Percentiles rank a stretch among this genome's conserved stretches.
These are phyloP conservation scores for Talaromyces wortmannii DNA, from an alignment of 495 filamentous ascomycete species.

Conservation along the genomic window DNA sequence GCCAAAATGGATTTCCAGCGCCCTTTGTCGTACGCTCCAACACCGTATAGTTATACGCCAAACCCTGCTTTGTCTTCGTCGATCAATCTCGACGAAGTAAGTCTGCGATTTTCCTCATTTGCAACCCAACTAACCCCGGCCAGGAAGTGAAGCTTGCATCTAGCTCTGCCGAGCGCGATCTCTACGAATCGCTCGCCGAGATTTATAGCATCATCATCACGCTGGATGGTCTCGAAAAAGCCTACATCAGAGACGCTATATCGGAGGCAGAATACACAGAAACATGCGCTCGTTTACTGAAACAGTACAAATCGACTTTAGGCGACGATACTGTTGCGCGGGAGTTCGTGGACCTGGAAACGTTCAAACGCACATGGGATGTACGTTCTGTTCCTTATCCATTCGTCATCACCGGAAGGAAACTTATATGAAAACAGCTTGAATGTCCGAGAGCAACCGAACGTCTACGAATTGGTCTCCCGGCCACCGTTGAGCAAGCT, in stretches of 20 bases:
- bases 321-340: slow-evolving; percentile 76
- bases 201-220: slow-evolving; percentile 97
- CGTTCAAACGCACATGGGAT: slow-evolving; percentile 91
- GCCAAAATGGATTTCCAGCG: slow-evolving; percentile 33
- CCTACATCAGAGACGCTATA: slow-evolving; percentile 93
- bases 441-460: slow-evolving; percentile 93
- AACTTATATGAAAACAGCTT: slow-evolving; percentile 45
- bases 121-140: slow-evolving; percentile 13
- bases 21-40: slow-evolving; percentile 72
- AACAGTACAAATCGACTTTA: slow-evolving; percentile 93
- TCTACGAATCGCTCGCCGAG: slow-evolving; percentile 93
- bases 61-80: slow-evolving; percentile 72
- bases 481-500: slow-evolving; percentile 54
- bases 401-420: background rate
- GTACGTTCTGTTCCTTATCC: slow-evolving; percentile 39
- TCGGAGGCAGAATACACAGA: slow-evolving; percentile 89
- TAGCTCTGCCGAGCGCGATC: slow-evolving; percentile 78
- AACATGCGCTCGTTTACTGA: slow-evolving; percentile 83
- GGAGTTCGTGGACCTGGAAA: slow-evolving; percentile 81
- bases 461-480: slow-evolving; percentile 82
- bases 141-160: slow-evolving; percentile 90
- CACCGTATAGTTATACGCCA: slow-evolving; percentile 84
- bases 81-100: slow-evolving; percentile 87
- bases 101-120: background rate
- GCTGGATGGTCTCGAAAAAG: slow-evolving; percentile 91